Evolutionary conservation across 805 yeast genomes (phyloP).

Genomic region (Zygosaccharomyces pseudorouxii): DNA sequence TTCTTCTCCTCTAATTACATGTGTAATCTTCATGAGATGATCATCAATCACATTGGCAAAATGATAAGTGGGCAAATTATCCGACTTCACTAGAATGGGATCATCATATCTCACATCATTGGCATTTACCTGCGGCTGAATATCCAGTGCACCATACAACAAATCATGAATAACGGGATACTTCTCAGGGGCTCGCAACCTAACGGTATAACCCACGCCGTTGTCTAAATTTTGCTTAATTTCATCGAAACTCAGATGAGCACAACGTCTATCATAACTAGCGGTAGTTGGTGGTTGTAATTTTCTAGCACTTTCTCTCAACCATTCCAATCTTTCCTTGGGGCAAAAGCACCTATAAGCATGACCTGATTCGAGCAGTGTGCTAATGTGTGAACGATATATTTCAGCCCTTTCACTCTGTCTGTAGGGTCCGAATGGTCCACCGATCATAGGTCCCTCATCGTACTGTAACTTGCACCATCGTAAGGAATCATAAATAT

Average conservation of each 20-base stretch:
- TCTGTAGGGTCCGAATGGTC: conserved; percentile 62
- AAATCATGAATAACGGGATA: conserved; percentile 70
- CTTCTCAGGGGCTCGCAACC: conserved; percentile 70
- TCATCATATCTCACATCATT: conserved; percentile 81
- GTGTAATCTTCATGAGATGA: conserved; percentile 86
- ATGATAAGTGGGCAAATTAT: conserved; percentile 93
- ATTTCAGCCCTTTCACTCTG: conserved; percentile 76
- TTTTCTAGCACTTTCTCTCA: conserved; percentile 68
- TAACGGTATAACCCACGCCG: conserved; percentile 47
- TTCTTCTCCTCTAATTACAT: conserved; percentile 95
- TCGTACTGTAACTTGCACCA: conserved; percentile 78
- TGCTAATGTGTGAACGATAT: conserved; percentile 55
- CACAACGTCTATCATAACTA: conserved; percentile 84
- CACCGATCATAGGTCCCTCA: conserved; percentile 61
- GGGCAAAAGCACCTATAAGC: conserved; percentile 90
- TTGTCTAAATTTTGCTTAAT: conserved; percentile 35
- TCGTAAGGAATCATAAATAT: conserved; percentile 64
- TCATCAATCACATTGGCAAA: conserved; percentile 96
- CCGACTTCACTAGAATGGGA: conserved; percentile 85
- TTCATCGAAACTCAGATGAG: conserved; percentile 41
- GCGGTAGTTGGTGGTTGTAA: conserved; percentile 87
- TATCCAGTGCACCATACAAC: conserved; percentile 68
- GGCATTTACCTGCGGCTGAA: conserved; percentile 74
- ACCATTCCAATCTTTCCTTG: conserved; percentile 62
- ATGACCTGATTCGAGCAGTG: conserved; percentile 54